Percentiles rank a stretch among this genome's conserved stretches.
These are phyloP conservation scores for Senecio squalidus DNA, from an alignment of 140 eudicot species.

Conservation along the genomic window DNA sequence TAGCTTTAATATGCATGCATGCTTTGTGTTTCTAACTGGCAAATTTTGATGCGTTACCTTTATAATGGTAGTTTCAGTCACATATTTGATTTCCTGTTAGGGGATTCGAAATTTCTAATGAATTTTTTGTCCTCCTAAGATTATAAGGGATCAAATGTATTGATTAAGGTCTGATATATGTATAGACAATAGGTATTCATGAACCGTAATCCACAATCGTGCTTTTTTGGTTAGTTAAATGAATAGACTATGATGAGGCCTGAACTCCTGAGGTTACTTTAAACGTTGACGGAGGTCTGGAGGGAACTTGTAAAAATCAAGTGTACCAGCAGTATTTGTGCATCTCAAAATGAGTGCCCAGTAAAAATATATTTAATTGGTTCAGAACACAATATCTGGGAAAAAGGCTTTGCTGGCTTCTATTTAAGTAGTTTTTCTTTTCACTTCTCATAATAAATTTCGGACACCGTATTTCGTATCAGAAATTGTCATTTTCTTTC, in stretches of 20 bases:
- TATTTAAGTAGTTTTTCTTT: background rate
- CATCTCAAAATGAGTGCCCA: background rate
- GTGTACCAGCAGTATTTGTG: background rate
- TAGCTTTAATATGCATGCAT: background rate
- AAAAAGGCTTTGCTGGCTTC: constrained; percentile 2
- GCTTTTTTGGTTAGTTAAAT: background rate
- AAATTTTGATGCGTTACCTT: background rate
- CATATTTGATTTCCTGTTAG: background rate
- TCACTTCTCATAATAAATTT: constrained; percentile 1
- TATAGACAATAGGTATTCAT: background rate
- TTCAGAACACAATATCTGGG: background rate
- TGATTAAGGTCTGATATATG: background rate
- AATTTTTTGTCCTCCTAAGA: background rate
- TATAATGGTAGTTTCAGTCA: background rate
- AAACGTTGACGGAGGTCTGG: background rate
- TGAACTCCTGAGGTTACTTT: too few relatives aligned
- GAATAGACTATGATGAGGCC: background rate
- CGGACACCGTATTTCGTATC: background rate
- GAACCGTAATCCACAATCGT: background rate
- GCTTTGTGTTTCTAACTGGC: background rate
- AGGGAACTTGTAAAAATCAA: background rate
- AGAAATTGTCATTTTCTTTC: background rate
- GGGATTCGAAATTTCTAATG: background rate
- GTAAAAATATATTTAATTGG: background rate
- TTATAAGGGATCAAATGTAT: background rate